Evolutionary conservation across 2,329 filamentous ascomycete species (phyloP).

Genomic region (Botryosphaeria agaves): DNA sequence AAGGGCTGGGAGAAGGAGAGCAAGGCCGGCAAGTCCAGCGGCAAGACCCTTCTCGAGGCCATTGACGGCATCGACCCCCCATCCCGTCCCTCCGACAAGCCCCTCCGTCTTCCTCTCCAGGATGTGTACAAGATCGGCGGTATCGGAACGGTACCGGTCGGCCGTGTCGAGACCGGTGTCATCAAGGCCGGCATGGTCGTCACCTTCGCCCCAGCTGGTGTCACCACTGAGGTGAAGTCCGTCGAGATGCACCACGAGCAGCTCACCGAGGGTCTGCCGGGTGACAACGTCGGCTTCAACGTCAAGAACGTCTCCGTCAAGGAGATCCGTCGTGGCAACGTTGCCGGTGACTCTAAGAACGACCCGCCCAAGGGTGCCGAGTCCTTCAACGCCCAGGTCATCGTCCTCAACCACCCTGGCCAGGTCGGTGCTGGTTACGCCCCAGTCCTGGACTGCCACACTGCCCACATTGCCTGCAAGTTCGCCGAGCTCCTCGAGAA

Average conservation of each 20-base stretch:
- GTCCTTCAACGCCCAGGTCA: conserved; percentile 99
- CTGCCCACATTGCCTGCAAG: conserved; percentile 99
- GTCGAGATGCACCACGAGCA: conserved; percentile 99
- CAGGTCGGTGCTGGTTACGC: conserved; percentile 99
- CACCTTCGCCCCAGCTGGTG: conserved; percentile 94
- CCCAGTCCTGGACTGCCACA: conserved; percentile 99
- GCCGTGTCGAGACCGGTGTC: conserved; percentile 99
- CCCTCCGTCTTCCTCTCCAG: conserved; percentile 99
- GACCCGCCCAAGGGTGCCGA: conserved; percentile 80
- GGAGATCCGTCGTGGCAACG: conserved; percentile 99
- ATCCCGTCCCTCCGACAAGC: conserved; percentile 92
- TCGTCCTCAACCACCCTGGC: conserved; percentile 99
- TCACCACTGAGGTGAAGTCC: conserved; percentile 99
- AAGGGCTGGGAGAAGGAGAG: conserved; percentile 99
- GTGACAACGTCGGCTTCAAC: conserved; percentile 99
- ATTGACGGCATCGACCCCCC: conserved; percentile 93
- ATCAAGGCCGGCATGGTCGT: conserved; percentile 86
- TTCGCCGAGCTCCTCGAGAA: conserved; percentile 98
- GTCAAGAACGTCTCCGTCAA: conserved; percentile 99
- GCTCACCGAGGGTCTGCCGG: conserved; percentile 83
- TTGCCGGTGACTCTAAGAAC: conserved; percentile 99
- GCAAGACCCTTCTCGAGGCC: conserved; percentile 98
- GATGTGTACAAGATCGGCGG: conserved; percentile 99
- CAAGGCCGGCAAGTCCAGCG: conserved; percentile 68
- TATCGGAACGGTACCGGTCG: conserved; percentile 99